Evolutionary conservation across 352 stramenopile genomes (phyloP), one percentile per base, ranked within the genome.

Genomic region (Globisporangium cystogenes): DNA sequence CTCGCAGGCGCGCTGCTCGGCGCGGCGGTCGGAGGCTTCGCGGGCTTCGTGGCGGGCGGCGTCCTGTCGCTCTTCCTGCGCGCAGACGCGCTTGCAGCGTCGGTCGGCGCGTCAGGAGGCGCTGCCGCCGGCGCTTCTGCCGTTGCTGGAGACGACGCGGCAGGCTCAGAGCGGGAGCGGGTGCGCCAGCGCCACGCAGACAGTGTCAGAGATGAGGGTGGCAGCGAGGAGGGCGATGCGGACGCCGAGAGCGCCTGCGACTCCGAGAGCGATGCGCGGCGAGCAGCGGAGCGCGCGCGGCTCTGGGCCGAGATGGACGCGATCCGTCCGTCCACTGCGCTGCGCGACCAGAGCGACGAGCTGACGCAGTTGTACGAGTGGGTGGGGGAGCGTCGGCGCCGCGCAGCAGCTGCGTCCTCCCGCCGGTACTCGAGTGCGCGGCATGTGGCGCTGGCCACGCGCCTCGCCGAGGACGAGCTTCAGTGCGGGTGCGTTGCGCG

Each of bases 21-120:
- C 12, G 77, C 70, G 12, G 73, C 74, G 0, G 77, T 88, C 7
- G 77, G 68, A 1, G 77, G 77, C 3, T 62, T 86, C 26, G 75
- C 74, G 7, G 77, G 77, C 10, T 75, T 88, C 33, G 63, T 88
- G 10, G 71, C 76, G 12, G 77, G 77, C 11, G 77, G 70, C 0
- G 54, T 80, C 31, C 74, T 86, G 59, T 88, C 74, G 42, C 55
- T 88, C 4, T 76, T 88, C 26, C 65, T 71, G 51, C 86, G 86
- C 55, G 48, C 64, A n/a, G 74, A 85, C 43, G 70, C 71, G 16
- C 59, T 88, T 20, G 71, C 65, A 21, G 60, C 73, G 3, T 88
- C 77, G 6, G 60, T 63, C 7, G 64, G 65, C 1, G n/a, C 46
- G 8, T 53, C 49, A 16, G 24, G 24, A 14, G 53, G 35, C 35